These are phyloP conservation scores for Eremothecium gossypii DNA, from an alignment of 1,139 yeast species.

Conservation along the genomic window DNA sequence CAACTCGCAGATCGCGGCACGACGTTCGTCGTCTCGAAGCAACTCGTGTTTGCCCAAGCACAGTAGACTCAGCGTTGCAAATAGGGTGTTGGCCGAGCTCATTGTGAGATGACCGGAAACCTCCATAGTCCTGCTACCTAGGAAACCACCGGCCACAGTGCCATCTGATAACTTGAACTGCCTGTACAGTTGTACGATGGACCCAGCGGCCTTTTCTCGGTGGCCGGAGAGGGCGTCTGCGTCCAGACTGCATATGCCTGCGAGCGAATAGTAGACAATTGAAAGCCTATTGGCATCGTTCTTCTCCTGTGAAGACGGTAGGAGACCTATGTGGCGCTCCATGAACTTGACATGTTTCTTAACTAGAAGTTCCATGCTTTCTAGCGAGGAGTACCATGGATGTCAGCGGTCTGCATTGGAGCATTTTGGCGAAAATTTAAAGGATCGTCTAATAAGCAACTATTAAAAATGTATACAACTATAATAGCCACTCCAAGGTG, in stretches of 20 bases:
- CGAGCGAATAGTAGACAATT: conserved; percentile 22
- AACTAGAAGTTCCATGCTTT: conserved; percentile 1
- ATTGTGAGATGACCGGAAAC: conserved; percentile 14
- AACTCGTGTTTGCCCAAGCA: conserved; percentile 15
- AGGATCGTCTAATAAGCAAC: neutral
- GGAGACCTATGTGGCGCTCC: conserved; percentile 20
- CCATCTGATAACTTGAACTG: conserved; percentile 4
- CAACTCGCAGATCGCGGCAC: conserved; percentile 13
- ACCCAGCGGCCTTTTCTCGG: conserved; percentile 4
- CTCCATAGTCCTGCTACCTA: conserved; percentile 16
- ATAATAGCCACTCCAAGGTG: conserved; percentile 1
- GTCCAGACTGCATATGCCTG: conserved; percentile 16
- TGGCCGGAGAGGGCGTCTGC: conserved; percentile 13
- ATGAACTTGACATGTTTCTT: conserved; percentile 22
- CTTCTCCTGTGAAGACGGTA: conserved; percentile 24
- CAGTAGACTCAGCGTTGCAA: conserved; percentile 18
- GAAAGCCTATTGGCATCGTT: conserved; percentile 27
- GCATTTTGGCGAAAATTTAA: too few species aligned
- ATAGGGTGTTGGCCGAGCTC: conserved; percentile 26
- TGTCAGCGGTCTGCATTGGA: too few species aligned
- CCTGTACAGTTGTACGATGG: conserved; percentile 10
- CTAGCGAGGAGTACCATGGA: too few species aligned
- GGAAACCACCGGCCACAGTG: conserved; percentile 19
- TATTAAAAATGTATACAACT: neutral
- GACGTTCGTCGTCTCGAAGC: conserved; percentile 9